Evolutionary conservation across 2,329 filamentous ascomycete species (phyloP).

Genomic region (Colletotrichum lentis): DNA sequence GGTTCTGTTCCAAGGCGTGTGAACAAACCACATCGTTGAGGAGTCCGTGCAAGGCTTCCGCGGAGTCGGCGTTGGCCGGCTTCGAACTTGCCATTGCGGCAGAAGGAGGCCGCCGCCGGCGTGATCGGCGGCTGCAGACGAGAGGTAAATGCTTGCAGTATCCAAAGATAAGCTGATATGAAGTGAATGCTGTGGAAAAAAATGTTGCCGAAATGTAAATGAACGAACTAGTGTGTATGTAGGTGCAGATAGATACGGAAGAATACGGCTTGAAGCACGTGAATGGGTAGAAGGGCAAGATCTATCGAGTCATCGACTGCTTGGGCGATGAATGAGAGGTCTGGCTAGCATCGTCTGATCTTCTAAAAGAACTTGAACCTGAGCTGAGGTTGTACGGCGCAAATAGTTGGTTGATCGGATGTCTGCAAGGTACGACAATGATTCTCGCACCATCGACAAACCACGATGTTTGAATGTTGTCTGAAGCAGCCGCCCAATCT

Average conservation of each 20-base stretch:
- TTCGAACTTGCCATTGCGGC: slow-evolving; percentile 27
- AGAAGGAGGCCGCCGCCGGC: not conserved
- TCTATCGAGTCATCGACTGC: not conserved
- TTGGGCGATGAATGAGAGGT: not conserved
- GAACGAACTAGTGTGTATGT: not conserved
- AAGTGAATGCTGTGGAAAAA: too few species aligned
- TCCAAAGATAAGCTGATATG: too few species aligned
- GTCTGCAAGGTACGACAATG: not conserved
- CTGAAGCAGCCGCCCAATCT: slow-evolving; percentile 14
- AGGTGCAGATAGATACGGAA: not conserved
- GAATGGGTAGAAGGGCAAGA: not conserved
- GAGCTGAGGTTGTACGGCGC: not conserved
- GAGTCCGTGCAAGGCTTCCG: slow-evolving; percentile 61
- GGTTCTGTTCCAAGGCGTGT: not conserved
- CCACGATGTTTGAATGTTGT: slow-evolving; percentile 14
- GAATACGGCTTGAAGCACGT: not conserved
- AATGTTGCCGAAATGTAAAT: not conserved
- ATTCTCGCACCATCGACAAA: slow-evolving; percentile 2
- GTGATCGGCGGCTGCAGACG: not conserved
- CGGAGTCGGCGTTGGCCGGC: slow-evolving; percentile 40
- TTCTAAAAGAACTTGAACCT: too few species aligned
- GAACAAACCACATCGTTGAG: slow-evolving; percentile 63
- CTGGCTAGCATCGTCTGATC: not conserved
- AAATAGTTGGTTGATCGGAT: not conserved
- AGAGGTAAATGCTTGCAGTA: not conserved